A percentile compares a stretch with the other conserved stretches of the same genome.
phyloP scores from a whole-genome alignment of 1,284 basidiomycete genomes.

The Sanguinoderma infundibulare region DNA sequence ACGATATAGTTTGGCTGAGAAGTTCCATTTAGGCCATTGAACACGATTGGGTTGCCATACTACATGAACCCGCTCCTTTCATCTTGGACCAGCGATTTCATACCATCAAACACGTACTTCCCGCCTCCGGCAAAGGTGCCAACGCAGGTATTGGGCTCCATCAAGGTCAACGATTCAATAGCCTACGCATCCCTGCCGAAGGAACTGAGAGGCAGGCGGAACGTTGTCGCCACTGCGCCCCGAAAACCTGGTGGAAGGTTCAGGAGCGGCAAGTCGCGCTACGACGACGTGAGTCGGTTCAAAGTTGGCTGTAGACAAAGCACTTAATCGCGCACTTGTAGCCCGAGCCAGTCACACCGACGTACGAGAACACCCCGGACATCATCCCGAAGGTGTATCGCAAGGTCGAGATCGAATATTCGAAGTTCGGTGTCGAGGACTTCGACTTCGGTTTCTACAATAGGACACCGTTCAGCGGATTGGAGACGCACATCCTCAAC shows the following conservation, averaged over 20 bases:
- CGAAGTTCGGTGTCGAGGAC: constrained; percentile 98
- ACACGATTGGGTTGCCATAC: constrained; percentile 88
- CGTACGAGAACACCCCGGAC: constrained; percentile 52
- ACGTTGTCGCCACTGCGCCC: constrained; percentile 61
- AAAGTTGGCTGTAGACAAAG: too few species aligned
- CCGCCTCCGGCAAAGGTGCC: constrained; percentile 82
- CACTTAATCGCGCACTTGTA: constrained; percentile 25
- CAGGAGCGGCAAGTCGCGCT: constrained; percentile 73
- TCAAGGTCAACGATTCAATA: constrained; percentile 89
- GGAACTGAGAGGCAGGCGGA: constrained; percentile 83
- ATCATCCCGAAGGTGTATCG: constrained; percentile 87
- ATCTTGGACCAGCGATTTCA: constrained; percentile 69
- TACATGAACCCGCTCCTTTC: constrained; percentile 84
- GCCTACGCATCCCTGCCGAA: constrained; percentile 87
- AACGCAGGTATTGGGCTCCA: constrained; percentile 71
- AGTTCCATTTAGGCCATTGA: constrained; percentile 70
- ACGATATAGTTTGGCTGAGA: background rate
- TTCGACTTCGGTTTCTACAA: constrained; percentile 99
- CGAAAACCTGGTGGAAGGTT: constrained; percentile 72
- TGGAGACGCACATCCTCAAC: constrained; percentile 97
- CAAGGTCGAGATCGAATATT: constrained; percentile 97
- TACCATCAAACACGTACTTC: constrained; percentile 48
- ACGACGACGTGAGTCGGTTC: constrained; percentile 11
- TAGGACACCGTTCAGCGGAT: constrained; percentile 86
- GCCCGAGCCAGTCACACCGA: constrained; percentile 53